Base-by-base conservation (phyloP, 2,329 filamentous ascomycete genomes). In the Botryotinia narcissicola region DNA sequence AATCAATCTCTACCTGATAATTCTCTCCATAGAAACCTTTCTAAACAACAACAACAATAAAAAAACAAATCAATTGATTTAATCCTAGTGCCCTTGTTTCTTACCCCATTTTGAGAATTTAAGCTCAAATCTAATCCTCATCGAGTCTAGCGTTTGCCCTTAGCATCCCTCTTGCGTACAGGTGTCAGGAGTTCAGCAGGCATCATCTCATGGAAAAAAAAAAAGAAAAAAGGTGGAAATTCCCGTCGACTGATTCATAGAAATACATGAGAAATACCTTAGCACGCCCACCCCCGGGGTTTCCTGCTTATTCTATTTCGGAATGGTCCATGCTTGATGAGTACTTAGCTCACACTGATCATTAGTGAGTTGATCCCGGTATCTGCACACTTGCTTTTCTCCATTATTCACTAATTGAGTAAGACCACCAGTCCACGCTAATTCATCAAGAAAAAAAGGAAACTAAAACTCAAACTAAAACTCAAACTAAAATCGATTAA, bases 371-470 rank as follows among this genome's bases (percentile, higher is more conserved):
- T 29, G n/a, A 54, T 54, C 51, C 51, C 12, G 46, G 44, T 8
- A 46, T n/a, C 25, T 70, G 42, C 71, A 73, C 44, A 73, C 59
- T 44, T 70, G 32, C 69, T 66, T 42, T 54, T 71, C 69, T 71
- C 69, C 69, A 71, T 70, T 66, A 54, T 66, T 66, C 69, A 66
- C 69, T 64, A 71, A 64, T 40, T 32, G 57, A 48, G 57, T 40
- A 51, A 40, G 37, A n/a, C 40, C 40, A 42, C 40, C 40, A 42
- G 40, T 42, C 40, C 12, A 42, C 32, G 40, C n/a, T 44, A 62
- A 62, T 16, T n/a, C 10, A n/a, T 40, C 14, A 60, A 6, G 35
- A 59, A 32, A 32, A 32, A 32, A 32, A 3, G 32, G n/a, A n/a
- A n/a, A n/a, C n/a, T n/a, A n/a, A 32, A 62, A 37, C 37, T 44